These are phyloP conservation scores for Thielaviopsis musarum DNA, from an alignment of 2,329 filamentous ascomycete genomes.

Conservation along the genomic window DNA sequence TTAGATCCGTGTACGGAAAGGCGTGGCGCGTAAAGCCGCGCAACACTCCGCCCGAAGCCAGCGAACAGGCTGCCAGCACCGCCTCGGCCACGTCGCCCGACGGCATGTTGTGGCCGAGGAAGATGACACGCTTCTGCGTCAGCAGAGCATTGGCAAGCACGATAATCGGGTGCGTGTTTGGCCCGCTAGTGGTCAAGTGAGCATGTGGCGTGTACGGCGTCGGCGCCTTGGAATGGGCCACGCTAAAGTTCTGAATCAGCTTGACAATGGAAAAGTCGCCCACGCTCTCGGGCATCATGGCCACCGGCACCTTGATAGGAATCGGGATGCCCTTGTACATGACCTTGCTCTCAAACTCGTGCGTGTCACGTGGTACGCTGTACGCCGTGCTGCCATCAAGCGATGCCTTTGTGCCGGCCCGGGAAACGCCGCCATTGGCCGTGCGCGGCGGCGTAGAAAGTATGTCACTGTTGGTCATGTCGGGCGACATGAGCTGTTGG, in stretches of 20 bases:
- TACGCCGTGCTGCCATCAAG: slow-evolving; percentile 49
- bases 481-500: not conserved
- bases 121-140: slow-evolving; percentile 92
- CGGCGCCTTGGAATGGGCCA: slow-evolving; percentile 62
- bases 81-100: slow-evolving; percentile 94
- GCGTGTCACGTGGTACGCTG: slow-evolving; percentile 75
- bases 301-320: slow-evolving; percentile 88
- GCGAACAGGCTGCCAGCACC: slow-evolving; percentile 88
- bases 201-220: slow-evolving; percentile 76
- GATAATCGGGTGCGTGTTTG: slow-evolving; percentile 83
- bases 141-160: slow-evolving; percentile 87
- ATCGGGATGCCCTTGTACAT: slow-evolving; percentile 94
- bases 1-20: slow-evolving; percentile 94
- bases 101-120: slow-evolving; percentile 85
- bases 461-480: slow-evolving; percentile 23
- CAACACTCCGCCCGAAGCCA: slow-evolving; percentile 82
- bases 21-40: slow-evolving; percentile 90
- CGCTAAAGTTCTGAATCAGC: slow-evolving; percentile 85
- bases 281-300: slow-evolving; percentile 85
- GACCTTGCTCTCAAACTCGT: slow-evolving; percentile 92
- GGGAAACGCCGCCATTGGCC: slow-evolving; percentile 20
- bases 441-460: slow-evolving; percentile 27
- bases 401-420: slow-evolving; percentile 46
- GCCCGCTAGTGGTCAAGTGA: slow-evolving; percentile 82
- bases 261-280: slow-evolving; percentile 97